Percentiles rank a stretch among this genome's conserved stretches.
Evolutionary conservation across 306 rosid species (phyloP).

Genomic region (Cicer judaicum): DNA sequence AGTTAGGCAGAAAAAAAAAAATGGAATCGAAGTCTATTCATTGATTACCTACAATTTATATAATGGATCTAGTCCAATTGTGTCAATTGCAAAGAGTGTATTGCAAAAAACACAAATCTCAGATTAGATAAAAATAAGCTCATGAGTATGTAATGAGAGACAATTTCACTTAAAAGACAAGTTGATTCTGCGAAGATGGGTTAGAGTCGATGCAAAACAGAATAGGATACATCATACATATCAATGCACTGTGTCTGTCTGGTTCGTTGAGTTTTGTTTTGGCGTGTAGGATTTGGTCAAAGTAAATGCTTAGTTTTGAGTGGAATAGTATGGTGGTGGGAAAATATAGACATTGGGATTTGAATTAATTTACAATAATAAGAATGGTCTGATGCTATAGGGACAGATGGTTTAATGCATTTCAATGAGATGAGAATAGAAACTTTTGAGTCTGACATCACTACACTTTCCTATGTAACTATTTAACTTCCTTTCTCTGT

Average conservation of each 20-base stretch:
- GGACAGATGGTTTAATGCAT: conserved; percentile 46
- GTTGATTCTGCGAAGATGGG: no score
- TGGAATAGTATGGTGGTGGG: conserved; percentile 37
- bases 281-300: conserved; percentile 35
- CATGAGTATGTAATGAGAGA: no score
- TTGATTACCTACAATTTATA: no score
- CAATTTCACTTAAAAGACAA: no score
- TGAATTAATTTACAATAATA: conserved; percentile 47
- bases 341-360: conserved; percentile 63
- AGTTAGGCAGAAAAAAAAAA: no score
- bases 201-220: no score
- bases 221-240: no score
- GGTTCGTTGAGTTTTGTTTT: conserved; percentile 28
- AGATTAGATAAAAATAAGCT: no score
- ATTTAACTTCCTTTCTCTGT: conserved; percentile 42
- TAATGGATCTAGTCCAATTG: no score
- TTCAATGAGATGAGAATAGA: conserved; percentile 50
- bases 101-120: no score
- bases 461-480: conserved; percentile 57
- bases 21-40: no score
- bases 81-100: no score
- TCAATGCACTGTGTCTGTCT: conserved; percentile 1
- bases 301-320: conserved; percentile 30
- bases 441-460: conserved; percentile 46
- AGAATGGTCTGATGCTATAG: conserved; percentile 41